Conservation (phyloP, 371 early-diverging fungal species). For the Circinella minor region DNA sequence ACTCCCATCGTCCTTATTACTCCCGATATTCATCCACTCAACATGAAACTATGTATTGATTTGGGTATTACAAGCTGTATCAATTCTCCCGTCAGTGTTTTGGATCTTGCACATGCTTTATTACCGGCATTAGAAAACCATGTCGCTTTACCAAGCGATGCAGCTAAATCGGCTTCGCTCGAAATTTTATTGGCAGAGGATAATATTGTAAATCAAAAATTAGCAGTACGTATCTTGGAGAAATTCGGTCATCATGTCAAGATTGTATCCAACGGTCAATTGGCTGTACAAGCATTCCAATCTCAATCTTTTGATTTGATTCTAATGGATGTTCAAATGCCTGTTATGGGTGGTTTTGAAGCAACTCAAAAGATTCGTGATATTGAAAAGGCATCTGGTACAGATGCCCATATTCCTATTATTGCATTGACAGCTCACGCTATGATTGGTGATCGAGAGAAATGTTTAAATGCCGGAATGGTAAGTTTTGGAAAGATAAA, state of each 20-base stretch:
- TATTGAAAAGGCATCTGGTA: conserved; percentile 55
- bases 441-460: conserved; percentile 77
- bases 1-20: conserved; percentile 67
- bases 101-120: conserved; percentile 66
- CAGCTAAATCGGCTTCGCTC: conserved; percentile 54
- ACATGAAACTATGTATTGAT: conserved; percentile 69
- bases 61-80: conserved; percentile 69
- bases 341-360: conserved; percentile 76
- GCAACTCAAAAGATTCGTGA: conserved; percentile 72
- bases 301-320: conserved; percentile 67
- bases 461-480: conserved; percentile 75
- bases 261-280: conserved; percentile 74
- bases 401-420: conserved; percentile 67
- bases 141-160: conserved; percentile 60
- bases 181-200: conserved; percentile 81
- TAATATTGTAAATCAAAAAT: conserved; percentile 80
- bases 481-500: not conserved
- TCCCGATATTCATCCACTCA: conserved; percentile 45
- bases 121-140: conserved; percentile 70
- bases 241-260: conserved; percentile 73
- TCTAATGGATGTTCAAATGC: conserved; percentile 83
- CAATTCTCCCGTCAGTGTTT: conserved; percentile 59
- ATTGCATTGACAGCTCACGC: conserved; percentile 81
- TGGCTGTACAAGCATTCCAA: conserved; percentile 72
- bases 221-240: conserved; percentile 74